Evolutionary conservation across 352 stramenopile genomes (phyloP).

Genomic region (Phytophthora hibernalis): DNA sequence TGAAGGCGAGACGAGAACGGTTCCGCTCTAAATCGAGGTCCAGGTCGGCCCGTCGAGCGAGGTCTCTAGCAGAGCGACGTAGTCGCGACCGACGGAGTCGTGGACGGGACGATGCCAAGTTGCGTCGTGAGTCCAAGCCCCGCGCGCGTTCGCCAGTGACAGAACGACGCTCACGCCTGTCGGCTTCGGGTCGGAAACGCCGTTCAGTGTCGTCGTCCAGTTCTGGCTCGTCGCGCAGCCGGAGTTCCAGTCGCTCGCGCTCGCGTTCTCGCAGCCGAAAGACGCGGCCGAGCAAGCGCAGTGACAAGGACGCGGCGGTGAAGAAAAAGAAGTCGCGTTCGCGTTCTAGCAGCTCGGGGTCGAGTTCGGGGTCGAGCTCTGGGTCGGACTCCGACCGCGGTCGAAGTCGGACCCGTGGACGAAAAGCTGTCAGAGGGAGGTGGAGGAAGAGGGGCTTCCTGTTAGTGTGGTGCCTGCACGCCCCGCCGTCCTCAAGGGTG

Average conservation of each 20-base stretch:
- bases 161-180: conserved; percentile 22
- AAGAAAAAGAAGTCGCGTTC: conserved; percentile 15
- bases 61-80: conserved; percentile 14
- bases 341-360: background rate
- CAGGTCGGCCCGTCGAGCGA: conserved; percentile 26
- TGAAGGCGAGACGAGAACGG: conserved; percentile 39
- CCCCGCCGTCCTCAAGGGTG: conserved; percentile 36
- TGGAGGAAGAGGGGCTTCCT: conserved; percentile 21
- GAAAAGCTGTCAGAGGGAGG: conserved; percentile 8
- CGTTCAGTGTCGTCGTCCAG: conserved; percentile 33
- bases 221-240: conserved; percentile 33
- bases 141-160: conserved; percentile 12
- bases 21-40: conserved; percentile 34
- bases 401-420: conserved; percentile 3
- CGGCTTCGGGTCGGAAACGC: conserved; percentile 24
- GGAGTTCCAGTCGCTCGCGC: conserved; percentile 27
- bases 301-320: background rate
- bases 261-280: conserved; percentile 35
- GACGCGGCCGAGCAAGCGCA: conserved; percentile 12
- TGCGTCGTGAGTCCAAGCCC: conserved; percentile 15
- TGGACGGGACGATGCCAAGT: conserved; percentile 16
- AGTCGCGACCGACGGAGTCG: conserved; percentile 25
- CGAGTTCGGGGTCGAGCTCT: conserved; percentile 16
- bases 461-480: conserved; percentile 22
- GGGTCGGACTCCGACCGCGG: conserved; percentile 14